Evolutionary conservation across 495 filamentous ascomycete species (phyloP).

Genomic region (Tuber microsphaerosporum): DNA sequence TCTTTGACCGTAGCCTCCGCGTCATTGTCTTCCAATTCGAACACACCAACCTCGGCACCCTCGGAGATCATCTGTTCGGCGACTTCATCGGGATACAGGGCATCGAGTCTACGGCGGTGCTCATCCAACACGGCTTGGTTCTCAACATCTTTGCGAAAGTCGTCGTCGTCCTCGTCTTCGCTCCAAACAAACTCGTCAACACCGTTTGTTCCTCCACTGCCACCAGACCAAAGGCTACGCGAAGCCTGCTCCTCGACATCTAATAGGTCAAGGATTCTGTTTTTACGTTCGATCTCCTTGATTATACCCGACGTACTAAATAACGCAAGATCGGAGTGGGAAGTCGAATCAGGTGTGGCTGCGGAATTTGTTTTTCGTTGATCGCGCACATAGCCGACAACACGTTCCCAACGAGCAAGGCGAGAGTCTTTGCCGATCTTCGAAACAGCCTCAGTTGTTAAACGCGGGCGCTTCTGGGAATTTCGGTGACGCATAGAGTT

Average conservation of each 20-base stretch:
- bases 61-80: neutral
- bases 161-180: constrained; percentile 41
- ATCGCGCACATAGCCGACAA: constrained; percentile 38
- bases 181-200: constrained; percentile 43
- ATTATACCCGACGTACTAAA: constrained; percentile 18
- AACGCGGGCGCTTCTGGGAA: constrained; percentile 26
- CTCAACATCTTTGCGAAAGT: constrained; percentile 23
- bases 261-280: constrained; percentile 27
- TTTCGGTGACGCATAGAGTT: constrained; percentile 22
- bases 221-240: constrained; percentile 37
- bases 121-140: constrained; percentile 29
- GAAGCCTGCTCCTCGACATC: constrained; percentile 35
- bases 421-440: constrained; percentile 39
- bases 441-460: constrained; percentile 36
- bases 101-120: constrained; percentile 25
- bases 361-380: constrained; percentile 27
- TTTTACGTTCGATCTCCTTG: constrained; percentile 36
- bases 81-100: constrained; percentile 25
- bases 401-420: constrained; percentile 41
- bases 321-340: neutral
- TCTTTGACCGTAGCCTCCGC: constrained; percentile 24
- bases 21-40: constrained; percentile 25
- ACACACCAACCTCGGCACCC: constrained; percentile 30
- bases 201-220: constrained; percentile 41
- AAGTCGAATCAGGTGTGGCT: constrained; percentile 9